Percentiles rank a stretch among this genome's conserved stretches.
phyloP scores from a whole-genome alignment of 73 alveolate species.

The Loxodes magnus region DNA sequence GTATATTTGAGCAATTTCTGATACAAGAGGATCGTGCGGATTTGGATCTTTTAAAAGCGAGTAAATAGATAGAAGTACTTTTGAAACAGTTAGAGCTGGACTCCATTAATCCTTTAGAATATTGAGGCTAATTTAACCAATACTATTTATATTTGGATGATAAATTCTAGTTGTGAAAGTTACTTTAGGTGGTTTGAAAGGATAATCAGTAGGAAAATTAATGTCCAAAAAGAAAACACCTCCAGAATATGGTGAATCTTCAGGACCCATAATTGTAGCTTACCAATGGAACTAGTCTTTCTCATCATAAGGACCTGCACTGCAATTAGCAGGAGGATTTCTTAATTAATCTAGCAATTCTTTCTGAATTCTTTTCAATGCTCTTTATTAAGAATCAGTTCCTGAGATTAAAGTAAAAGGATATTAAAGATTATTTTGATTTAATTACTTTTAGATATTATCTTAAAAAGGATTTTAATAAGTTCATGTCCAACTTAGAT shows the following conservation, averaged over 20 bases:
- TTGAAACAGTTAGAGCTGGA: constrained; percentile 91
- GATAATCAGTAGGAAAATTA: constrained; percentile 80
- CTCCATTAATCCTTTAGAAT: constrained; percentile 87
- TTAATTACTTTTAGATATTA: too few relatives aligned
- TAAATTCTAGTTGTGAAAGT: constrained; percentile 69
- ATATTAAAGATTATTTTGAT: too few relatives aligned
- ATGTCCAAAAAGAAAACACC: constrained; percentile 81
- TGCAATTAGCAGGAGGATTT: constrained; percentile 60
- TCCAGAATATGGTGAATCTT: constrained; percentile 41
- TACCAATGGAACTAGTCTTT: constrained; percentile 24
- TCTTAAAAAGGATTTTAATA: too few relatives aligned
- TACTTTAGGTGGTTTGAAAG: constrained; percentile 81
- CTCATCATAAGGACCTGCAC: constrained; percentile 77
- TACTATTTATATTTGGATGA: constrained; percentile 75
- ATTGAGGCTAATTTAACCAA: constrained; percentile 66
- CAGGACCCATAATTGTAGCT: constrained; percentile 92
- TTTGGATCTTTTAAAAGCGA: constrained; percentile 55
- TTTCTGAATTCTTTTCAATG: constrained; percentile 59
- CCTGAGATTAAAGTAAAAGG: too few relatives aligned
- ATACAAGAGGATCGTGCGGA: constrained; percentile 77
- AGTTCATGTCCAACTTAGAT: too few relatives aligned
- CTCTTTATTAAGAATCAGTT: constrained; percentile 23
- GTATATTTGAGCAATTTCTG: constrained; percentile 59
- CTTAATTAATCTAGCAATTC: constrained; percentile 13
- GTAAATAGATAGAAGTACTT: constrained; percentile 58